Evolutionary conservation across 1,284 basidiomycete species (phyloP).

Genomic region (Papiliotrema laurentii): DNA sequence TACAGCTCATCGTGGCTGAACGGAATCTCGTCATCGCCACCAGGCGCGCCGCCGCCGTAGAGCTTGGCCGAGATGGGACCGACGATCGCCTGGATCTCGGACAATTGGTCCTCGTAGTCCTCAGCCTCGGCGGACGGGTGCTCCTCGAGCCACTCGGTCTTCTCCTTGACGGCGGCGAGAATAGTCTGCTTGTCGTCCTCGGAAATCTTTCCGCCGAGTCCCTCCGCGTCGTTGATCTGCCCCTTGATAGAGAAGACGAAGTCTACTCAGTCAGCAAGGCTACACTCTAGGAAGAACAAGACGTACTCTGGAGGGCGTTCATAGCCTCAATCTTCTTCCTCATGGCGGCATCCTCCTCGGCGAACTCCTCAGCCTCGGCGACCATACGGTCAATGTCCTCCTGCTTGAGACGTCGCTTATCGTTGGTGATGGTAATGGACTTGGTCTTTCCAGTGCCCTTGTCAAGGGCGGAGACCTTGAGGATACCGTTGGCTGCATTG

Average conservation of each 20-base stretch:
- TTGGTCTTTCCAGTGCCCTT: constrained; percentile 91
- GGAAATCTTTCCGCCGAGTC: constrained; percentile 82
- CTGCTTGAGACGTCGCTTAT: constrained; percentile 63
- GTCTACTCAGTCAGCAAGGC: constrained; percentile 25
- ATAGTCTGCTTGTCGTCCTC: constrained; percentile 87
- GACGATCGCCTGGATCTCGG: constrained; percentile 66
- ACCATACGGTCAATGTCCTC: constrained; percentile 93
- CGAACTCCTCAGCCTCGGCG: constrained; percentile 81
- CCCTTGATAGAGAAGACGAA: constrained; percentile 70
- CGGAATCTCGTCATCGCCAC: constrained; percentile 42
- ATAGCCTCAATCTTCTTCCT: constrained; percentile 83
- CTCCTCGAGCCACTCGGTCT: constrained; percentile 84
- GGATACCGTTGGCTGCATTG: constrained; percentile 81
- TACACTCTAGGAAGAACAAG: neutral
- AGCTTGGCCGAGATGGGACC: constrained; percentile 74
- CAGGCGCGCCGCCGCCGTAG: constrained; percentile 55
- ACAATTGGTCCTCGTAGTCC: constrained; percentile 86
- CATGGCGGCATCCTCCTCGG: constrained; percentile 76
- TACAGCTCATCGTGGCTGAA: constrained; percentile 50
- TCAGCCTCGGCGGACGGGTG: constrained; percentile 73
- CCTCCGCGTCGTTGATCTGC: constrained; percentile 79
- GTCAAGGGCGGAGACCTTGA: constrained; percentile 81
- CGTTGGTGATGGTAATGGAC: constrained; percentile 80
- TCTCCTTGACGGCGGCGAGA: constrained; percentile 76
- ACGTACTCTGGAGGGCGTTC: constrained; percentile 58